Conservation (phyloP, 768 basidiomycete species). For the Rhodocollybia butyracea region DNA sequence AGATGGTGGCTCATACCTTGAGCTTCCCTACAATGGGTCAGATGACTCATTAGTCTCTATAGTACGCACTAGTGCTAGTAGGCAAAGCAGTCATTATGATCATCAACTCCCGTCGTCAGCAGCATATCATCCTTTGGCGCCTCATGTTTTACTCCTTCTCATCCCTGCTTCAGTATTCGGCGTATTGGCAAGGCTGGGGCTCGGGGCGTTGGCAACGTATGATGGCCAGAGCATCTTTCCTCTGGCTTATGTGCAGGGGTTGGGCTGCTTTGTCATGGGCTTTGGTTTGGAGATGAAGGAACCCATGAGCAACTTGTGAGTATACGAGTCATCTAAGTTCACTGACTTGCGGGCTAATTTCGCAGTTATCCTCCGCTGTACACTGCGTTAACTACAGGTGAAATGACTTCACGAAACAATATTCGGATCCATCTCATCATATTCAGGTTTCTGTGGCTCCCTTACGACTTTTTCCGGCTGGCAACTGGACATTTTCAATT, state of each 20-base stretch:
- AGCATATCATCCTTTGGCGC: slow-evolving; percentile 49
- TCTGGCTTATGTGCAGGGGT: slow-evolving; percentile 79
- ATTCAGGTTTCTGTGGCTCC: slow-evolving; percentile 87
- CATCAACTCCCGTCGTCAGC: slow-evolving; percentile 19
- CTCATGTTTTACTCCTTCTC: slow-evolving; percentile 66
- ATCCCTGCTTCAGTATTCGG: slow-evolving; percentile 85
- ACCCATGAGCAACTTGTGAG: slow-evolving; percentile 74
- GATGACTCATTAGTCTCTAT: slow-evolving; percentile 2
- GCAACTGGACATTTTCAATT: slow-evolving; percentile 85
- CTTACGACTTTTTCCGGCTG: slow-evolving; percentile 96
- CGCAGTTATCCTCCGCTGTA: slow-evolving; percentile 84
- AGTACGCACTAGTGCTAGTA: not conserved
- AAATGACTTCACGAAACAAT: slow-evolving; percentile 10
- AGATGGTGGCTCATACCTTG: no score
- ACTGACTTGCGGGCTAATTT: not conserved
- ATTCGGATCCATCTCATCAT: not conserved
- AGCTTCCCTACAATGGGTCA: slow-evolving; percentile 3
- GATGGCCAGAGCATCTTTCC: slow-evolving; percentile 75
- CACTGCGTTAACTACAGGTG: slow-evolving; percentile 84
- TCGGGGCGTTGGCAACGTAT: slow-evolving; percentile 71
- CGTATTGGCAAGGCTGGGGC: slow-evolving; percentile 76
- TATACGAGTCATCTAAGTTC: slow-evolving; percentile 3
- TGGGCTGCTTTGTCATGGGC: slow-evolving; percentile 94
- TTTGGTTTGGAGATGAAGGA: slow-evolving; percentile 66
- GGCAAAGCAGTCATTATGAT: slow-evolving; percentile 1